Conservation (phyloP, 208 protist species). For the Leptomonas pyrrhocoris region DNA sequence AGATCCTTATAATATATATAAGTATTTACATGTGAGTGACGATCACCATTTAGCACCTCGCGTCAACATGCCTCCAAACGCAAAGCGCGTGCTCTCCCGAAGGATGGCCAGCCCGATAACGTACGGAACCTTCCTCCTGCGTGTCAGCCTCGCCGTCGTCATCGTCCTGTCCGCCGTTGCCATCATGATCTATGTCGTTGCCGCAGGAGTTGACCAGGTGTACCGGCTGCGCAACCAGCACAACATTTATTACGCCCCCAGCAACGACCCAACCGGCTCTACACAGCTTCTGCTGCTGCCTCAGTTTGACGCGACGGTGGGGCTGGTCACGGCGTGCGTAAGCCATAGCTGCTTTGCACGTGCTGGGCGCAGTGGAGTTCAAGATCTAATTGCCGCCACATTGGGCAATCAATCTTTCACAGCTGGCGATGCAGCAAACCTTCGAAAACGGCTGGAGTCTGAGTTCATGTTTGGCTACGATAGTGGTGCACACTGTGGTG, state of each 20-base stretch:
- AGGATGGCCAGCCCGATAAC: conserved; percentile 2
- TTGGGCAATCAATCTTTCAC: neutral
- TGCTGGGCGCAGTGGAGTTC: conserved; percentile 18
- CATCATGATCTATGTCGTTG: conserved; percentile 4
- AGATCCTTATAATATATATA: too few species aligned
- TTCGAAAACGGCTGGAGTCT: conserved; percentile 23
- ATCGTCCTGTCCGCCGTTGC: conserved; percentile 10
- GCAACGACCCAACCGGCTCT: neutral
- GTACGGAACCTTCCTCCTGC: conserved; percentile 14
- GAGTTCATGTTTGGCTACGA: conserved; percentile 65
- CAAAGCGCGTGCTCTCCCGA: neutral
- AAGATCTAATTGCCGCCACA: conserved; percentile 13
- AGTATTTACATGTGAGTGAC: too few species aligned
- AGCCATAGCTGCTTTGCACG: conserved; percentile 31
- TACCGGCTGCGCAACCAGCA: conserved; percentile 18
- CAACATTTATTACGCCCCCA: conserved; percentile 17
- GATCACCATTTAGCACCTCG: too few species aligned
- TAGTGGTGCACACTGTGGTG: conserved; percentile 38
- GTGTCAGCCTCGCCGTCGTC: neutral
- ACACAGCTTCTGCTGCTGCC: conserved; percentile 34
- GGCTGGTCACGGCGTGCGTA: conserved; percentile 40
- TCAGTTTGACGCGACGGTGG: conserved; percentile 42
- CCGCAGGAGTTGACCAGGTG: conserved; percentile 9
- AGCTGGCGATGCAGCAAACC: neutral
- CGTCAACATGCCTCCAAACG: neutral